Percentiles rank a stretch among this genome's conserved stretches.
Conservation (phyloP, 192 early-diverging fungal species). For the Mortierella claussenii region DNA sequence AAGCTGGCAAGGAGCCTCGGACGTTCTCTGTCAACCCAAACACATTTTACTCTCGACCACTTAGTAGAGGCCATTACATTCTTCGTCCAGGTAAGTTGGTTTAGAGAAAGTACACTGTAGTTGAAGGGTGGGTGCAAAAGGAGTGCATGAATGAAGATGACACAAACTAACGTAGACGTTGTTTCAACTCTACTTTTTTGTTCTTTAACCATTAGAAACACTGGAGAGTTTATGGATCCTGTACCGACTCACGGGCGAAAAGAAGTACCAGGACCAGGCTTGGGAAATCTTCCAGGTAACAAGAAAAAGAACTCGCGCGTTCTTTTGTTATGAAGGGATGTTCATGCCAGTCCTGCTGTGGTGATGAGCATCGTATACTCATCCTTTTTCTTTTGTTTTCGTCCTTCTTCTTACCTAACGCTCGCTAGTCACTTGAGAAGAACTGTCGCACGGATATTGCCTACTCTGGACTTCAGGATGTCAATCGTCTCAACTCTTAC, state of each 20-base stretch:
- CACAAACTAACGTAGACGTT: too few species aligned
- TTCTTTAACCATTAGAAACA: conserved; percentile 68
- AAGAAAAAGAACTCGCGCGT: neutral
- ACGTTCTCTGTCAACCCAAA: conserved; percentile 8
- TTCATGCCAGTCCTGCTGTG: neutral
- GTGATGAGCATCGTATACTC: neutral
- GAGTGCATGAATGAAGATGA: too few species aligned
- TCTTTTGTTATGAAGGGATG: neutral
- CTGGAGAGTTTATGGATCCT: conserved; percentile 79
- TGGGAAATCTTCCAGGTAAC: conserved; percentile 75
- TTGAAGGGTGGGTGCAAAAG: too few species aligned
- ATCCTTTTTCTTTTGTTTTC: neutral
- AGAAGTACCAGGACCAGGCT: conserved; percentile 70
- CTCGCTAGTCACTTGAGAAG: conserved; percentile 54
- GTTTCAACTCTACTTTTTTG: neutral
- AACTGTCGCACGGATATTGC: conserved; percentile 60
- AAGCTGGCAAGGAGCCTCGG: neutral
- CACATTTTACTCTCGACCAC: conserved; percentile 16
- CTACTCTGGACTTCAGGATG: conserved; percentile 59
- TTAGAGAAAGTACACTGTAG: too few species aligned
- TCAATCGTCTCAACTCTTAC: conserved; percentile 36
- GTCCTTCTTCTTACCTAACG: neutral
- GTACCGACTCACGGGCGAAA: conserved; percentile 77
- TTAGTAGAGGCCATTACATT: conserved; percentile 42
- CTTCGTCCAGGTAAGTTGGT: conserved; percentile 61